phyloP scores from a whole-genome alignment of 108 stramenopile genomes.

The Parietichytrium sp. region DNA sequence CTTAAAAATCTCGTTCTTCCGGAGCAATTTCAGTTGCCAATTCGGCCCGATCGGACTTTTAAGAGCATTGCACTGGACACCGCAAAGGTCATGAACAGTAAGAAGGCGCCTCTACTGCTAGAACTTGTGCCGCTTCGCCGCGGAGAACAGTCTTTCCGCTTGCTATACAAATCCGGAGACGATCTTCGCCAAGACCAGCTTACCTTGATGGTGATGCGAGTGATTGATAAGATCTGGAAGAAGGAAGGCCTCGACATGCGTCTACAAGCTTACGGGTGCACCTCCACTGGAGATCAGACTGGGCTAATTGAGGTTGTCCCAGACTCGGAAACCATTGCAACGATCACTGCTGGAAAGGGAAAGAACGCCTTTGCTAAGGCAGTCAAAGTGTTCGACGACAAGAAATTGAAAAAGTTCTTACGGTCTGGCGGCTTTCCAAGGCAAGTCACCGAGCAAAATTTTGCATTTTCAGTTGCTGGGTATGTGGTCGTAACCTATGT shows the following conservation, averaged over 20 bases:
- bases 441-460: slow-evolving; percentile 31
- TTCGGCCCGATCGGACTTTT: slow-evolving; percentile 42
- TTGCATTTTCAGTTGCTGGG: slow-evolving; percentile 54
- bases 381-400: slow-evolving; percentile 31
- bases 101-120: slow-evolving; percentile 57
- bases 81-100: slow-evolving; percentile 54
- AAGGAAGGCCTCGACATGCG: slow-evolving; percentile 53
- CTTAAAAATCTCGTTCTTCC: slow-evolving; percentile 42
- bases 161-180: slow-evolving; percentile 64
- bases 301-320: slow-evolving; percentile 65
- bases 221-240: slow-evolving; percentile 66
- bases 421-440: background rate
- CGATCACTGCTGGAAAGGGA: slow-evolving; percentile 40
- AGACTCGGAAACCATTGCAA: slow-evolving; percentile 53
- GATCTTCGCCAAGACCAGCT: slow-evolving; percentile 70
- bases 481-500: slow-evolving; percentile 70
- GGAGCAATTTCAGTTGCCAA: slow-evolving; percentile 50
- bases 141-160: slow-evolving; percentile 34
- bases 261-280: slow-evolving; percentile 54
- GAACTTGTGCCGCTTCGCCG: slow-evolving; percentile 21
- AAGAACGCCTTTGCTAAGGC: background rate
- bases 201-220: slow-evolving; percentile 60
- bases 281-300: slow-evolving; percentile 55
- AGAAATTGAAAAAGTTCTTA: slow-evolving; percentile 28
- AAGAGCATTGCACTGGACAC: slow-evolving; percentile 41